Percentiles rank a stretch among this genome's conserved stretches.
These are phyloP conservation scores for Pleurotus citrinopileatus DNA, from an alignment of 768 basidiomycete genomes.

Conservation along the genomic window DNA sequence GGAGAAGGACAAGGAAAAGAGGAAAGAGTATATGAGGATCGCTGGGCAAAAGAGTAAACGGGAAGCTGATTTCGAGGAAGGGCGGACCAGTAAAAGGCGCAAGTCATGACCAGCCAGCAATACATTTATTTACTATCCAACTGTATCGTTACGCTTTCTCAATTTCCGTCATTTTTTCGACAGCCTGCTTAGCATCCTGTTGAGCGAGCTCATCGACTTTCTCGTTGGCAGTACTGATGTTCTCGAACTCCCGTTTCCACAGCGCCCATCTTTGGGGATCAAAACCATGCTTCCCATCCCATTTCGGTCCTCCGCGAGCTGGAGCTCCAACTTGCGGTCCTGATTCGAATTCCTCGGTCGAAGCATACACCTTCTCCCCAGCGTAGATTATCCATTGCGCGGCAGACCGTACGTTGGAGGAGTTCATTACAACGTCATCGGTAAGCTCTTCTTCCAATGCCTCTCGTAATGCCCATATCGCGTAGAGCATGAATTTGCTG, in stretches of 20 bases:
- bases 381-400: slow-evolving; percentile 5
- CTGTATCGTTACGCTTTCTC: slow-evolving; percentile 3
- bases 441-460: slow-evolving; percentile 1
- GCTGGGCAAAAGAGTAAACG: slow-evolving; percentile 73
- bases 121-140: background rate
- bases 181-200: background rate
- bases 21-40: slow-evolving; percentile 71
- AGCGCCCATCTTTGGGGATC: slow-evolving; percentile 3
- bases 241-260: slow-evolving; percentile 1
- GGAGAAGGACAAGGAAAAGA: slow-evolving; percentile 74
- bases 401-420: background rate
- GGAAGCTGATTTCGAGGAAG: slow-evolving; percentile 58
- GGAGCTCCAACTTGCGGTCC: slow-evolving; percentile 5
- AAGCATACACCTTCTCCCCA: slow-evolving; percentile 1
- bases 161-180: slow-evolving; percentile 1
- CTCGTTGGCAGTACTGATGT: background rate
- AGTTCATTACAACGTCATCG: background rate
- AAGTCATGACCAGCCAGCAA: slow-evolving; percentile 27
- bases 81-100: slow-evolving; percentile 50
- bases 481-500: slow-evolving; percentile 1
- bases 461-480: slow-evolving; percentile 3
- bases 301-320: slow-evolving; percentile 1
- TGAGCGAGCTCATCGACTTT: background rate
- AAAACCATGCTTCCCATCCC: slow-evolving; percentile 6
- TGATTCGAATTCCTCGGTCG: slow-evolving; percentile 5